Conservation (phyloP, 2,329 filamentous ascomycete genomes). For the Penicillium sp. region DNA sequence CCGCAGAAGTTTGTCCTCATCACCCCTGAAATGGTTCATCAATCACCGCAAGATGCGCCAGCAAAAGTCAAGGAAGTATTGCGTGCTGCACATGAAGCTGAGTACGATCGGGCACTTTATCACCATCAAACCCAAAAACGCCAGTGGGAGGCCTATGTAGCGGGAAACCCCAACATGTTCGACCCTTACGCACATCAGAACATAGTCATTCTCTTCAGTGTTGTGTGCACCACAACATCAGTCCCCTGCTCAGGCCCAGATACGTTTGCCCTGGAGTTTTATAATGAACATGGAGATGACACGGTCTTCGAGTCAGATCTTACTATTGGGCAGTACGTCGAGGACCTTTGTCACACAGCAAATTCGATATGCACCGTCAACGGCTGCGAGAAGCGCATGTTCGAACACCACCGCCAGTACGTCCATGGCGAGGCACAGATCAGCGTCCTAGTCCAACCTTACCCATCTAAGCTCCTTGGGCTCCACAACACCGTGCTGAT, state of each 20-base stretch:
- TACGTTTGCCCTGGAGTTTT: slow-evolving; percentile 86
- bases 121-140: slow-evolving; percentile 92
- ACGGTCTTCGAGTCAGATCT: slow-evolving; percentile 76
- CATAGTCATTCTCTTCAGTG: slow-evolving; percentile 89
- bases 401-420: slow-evolving; percentile 92
- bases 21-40: slow-evolving; percentile 91
- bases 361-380: slow-evolving; percentile 76
- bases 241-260: slow-evolving; percentile 90
- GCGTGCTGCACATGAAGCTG: slow-evolving; percentile 90
- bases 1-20: slow-evolving; percentile 83
- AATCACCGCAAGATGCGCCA: slow-evolving; percentile 74
- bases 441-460: slow-evolving; percentile 82
- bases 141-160: slow-evolving; percentile 94
- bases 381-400: slow-evolving; percentile 83
- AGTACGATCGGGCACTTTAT: slow-evolving; percentile 92
- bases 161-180: slow-evolving; percentile 83
- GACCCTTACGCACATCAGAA: slow-evolving; percentile 95
- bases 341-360: slow-evolving; percentile 77
- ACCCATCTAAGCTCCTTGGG: slow-evolving; percentile 62
- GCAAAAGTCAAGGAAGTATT: slow-evolving; percentile 89
- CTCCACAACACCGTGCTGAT: slow-evolving; percentile 79
- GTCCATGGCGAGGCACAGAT: slow-evolving; percentile 94
- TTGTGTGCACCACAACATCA: slow-evolving; percentile 89
- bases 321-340: slow-evolving; percentile 90
- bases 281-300: slow-evolving; percentile 78